Conservation (phyloP, 2,329 filamentous ascomycete genomes). For the Fusarium nisikadoi region DNA sequence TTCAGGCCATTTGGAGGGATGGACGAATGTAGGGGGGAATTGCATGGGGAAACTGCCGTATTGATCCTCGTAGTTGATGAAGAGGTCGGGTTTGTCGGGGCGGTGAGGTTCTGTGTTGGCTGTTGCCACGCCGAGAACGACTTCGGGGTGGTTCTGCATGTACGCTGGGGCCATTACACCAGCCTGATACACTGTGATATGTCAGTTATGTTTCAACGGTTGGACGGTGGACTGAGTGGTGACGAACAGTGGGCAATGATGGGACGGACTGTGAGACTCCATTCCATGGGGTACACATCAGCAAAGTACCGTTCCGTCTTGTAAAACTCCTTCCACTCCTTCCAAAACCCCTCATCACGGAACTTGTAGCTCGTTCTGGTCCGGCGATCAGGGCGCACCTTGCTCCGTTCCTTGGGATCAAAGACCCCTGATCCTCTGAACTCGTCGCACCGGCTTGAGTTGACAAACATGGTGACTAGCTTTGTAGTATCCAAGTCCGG, state of each 20-base stretch:
- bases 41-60: constrained; percentile 19
- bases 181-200: constrained; percentile 38
- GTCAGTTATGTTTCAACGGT: constrained; percentile 6
- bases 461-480: constrained; percentile 32
- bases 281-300: constrained; percentile 43
- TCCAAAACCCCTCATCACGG: constrained; percentile 38
- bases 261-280: constrained; percentile 43
- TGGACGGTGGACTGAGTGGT: no score
- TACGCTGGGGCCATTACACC: constrained; percentile 41
- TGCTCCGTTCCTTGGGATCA: constrained; percentile 32
- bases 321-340: constrained; percentile 35
- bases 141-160: constrained; percentile 27
- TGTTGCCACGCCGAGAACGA: constrained; percentile 36
- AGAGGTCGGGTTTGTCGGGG: constrained; percentile 41
- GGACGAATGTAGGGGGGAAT: constrained; percentile 19
- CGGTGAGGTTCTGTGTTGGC: constrained; percentile 43
- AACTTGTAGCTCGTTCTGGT: constrained; percentile 41
- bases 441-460: constrained; percentile 22
- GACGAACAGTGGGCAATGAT: constrained; percentile 39
- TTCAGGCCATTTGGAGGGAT: constrained; percentile 37
- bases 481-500: constrained; percentile 14
- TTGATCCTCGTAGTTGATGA: constrained; percentile 44
- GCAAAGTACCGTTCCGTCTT: constrained; percentile 20
- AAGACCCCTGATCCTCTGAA: constrained; percentile 38
- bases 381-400: constrained; percentile 36